Evolutionary conservation across 495 filamentous ascomycete species (phyloP), one percentile per base, ranked within the genome.

Genomic region (Schizothecium vesticola): DNA sequence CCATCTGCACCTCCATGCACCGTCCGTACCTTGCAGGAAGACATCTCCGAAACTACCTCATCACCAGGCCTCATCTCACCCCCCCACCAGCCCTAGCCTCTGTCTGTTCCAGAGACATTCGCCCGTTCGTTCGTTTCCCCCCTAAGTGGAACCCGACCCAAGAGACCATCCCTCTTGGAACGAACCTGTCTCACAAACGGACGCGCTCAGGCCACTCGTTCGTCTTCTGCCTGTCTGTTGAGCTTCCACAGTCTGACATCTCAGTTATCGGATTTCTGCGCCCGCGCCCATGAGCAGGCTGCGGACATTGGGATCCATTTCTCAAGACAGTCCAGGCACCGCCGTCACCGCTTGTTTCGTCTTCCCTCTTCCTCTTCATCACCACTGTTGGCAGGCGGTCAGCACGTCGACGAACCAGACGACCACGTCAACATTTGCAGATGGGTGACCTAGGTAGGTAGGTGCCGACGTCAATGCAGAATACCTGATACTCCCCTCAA

Each of bases 141-240:
- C 36, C 13, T 19, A 19, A 51, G 43, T 51, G 43, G 43, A 21
- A 60, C 61, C 59, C 65, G 56, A 64, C 8, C 33, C 36, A 10
- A 11, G 55, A 11, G 3, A 26, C 31, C 29, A 43, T 56, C 51
- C 63, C 61, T 25, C 63, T 51, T 28, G 21, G 51, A 61, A 51
- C 60, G 61, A 29, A n/a, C 19, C 26, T 76, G 74, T 77, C 71
- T 78, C 71, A 19, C 43, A 51, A 51, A 51, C 43, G 33, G 19
- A 19, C 16, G 43, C 16, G 80, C 81, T 75, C 69, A 76, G 78
- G 70, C 76, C 81, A 83, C 59, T 69, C 69, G 81, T 81, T 82
- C 78, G 73, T 51, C 6, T 51, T n/a, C 2, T n/a, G 43, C 1
- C 43, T 79, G 72, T 72, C 28, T 60, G 23, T 63, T 55, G 26